Base-by-base conservation (phyloP, 2,329 filamentous ascomycete genomes). In the Epichloe typhina region DNA sequence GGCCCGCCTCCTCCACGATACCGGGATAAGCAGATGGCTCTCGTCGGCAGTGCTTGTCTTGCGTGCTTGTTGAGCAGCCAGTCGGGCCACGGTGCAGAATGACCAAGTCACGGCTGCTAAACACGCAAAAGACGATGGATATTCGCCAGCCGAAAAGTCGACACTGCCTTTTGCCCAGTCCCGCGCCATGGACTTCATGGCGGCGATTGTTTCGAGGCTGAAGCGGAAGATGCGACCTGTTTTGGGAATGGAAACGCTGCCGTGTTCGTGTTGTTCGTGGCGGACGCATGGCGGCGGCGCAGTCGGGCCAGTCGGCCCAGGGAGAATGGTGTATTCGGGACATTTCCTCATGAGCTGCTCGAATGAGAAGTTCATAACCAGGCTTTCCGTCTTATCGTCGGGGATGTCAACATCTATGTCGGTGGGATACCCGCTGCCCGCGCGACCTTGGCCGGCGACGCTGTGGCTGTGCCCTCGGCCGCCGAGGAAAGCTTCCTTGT, bases 151-250 rank as follows among this genome's bases (percentile, higher is more conserved):
- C 19, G 15, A 13, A 4, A 37, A 31, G 11, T 13, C 13, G 6
- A 3, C 23, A 35, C 42, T 53, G 5, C 36, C 38, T 8, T 50
- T 44, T 11, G 39, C 38, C 36, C 52, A 48, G 33, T 36, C 15
- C 35, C 50, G 55, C 11, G 64, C 56, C 6, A 62, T 48, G 2
- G 55, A 47, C 39, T 64, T 60, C 3, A 72, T 63, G 46, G 59
- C 38, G n/a, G 57, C 54, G 9, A 72, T 61, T 17, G 61, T 63
- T 3, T 58, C 54, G 13, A 59, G 62, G 15, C 53, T 58, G 50
- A 73, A 70, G 13, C 68, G 62, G 53, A 72, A 72, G 21, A 72
- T 68, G 44, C 64, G 68, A 48, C 69, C 68, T n/a, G 60, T 62
- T 50, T 66, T 31, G 31, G 3, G 9, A 31, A 31, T 68, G n/a